Evolutionary conservation across 805 yeast genomes (phyloP), one percentile per base, ranked within the genome.

Genomic region (Torulaspora delbrueckii): DNA sequence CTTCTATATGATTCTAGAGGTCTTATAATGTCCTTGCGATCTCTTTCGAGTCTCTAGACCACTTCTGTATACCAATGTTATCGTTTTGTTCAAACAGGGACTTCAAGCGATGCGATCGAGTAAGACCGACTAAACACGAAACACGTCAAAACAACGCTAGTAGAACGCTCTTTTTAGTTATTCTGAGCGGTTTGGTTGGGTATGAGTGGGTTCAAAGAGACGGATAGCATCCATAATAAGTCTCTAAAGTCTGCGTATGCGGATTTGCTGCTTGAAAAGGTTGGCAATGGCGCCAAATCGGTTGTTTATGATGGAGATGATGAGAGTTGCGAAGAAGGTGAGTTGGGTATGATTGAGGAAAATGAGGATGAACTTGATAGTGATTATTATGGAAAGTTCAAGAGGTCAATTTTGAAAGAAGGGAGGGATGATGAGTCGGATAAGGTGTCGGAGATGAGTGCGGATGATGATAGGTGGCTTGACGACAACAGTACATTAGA

Each of bases 401-500:
- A 53, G 49, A 46, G 47, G 28, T 54, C 56, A 12, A 24, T 52
- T 28, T 35, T 54, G 39, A 48, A 45, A 14, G 52, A 50, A 10
- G 28, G 27, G 22, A 16, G 34, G 12, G 47, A 38, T 37, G 48
- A 46, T 12, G 56, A 47, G 14, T 42, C 47, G n/a, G 52, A 47
- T 18, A 45, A 44, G 31, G 28, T 42, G 8, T 51, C 56, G 18
- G 52, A 44, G 4, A 27, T 28, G 14, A 44, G 45, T 33, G 49
- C 41, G 14, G 51, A 40, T 16, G 57, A 54, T 35, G 55, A 45
- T 30, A 48, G 43, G 23, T 52, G 53, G 50, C 40, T 52, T 19
- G 53, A 53, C 39, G 56, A 52, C 12, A 43, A 46, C 18, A 54
- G 53, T 25, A 49, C 53, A 27, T 41, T 50, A 24, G 58, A 53